A percentile compares a stretch with the other conserved stretches of the same genome.
Conservation (phyloP, 495 filamentous ascomycete genomes). For the Pseudotulostoma volvatum region DNA sequence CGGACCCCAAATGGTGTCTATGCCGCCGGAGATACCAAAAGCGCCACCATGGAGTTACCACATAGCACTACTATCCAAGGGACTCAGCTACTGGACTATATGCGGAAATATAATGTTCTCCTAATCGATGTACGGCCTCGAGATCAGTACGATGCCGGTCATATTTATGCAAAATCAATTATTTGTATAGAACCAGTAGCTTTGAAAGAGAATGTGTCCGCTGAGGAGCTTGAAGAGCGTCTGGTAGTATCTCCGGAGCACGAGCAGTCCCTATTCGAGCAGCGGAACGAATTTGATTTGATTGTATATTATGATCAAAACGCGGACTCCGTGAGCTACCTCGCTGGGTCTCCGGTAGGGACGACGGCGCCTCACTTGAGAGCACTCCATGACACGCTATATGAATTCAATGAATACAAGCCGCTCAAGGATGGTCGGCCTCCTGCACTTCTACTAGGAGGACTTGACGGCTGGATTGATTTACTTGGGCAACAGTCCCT, state of each 20-base stretch:
- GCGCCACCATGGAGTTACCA: conserved; percentile 36
- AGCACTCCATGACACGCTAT: conserved; percentile 61
- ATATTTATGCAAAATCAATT: conserved; percentile 64
- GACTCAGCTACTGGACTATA: conserved; percentile 45
- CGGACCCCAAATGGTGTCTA: conserved; percentile 28
- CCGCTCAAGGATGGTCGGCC: conserved; percentile 41
- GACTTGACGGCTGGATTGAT: conserved; percentile 71
- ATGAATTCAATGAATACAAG: conserved; percentile 68
- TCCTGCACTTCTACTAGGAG: conserved; percentile 66
- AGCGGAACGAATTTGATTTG: conserved; percentile 64
- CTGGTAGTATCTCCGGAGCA: conserved; percentile 60
- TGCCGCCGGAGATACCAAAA: conserved; percentile 16
- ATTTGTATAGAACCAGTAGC: conserved; percentile 86
- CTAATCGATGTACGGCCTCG: conserved; percentile 76
- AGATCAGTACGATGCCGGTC: conserved; percentile 70
- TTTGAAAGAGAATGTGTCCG: conserved; percentile 61
- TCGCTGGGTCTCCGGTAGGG: conserved; percentile 28
- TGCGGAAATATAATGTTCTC: conserved; percentile 48
- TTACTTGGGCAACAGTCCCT: conserved; percentile 57
- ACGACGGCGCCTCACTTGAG: conserved; percentile 43
- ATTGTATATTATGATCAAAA: conserved; percentile 81
- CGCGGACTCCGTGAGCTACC: conserved; percentile 37
- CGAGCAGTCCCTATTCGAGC: conserved; percentile 60
- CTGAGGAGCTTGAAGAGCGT: conserved; percentile 66
- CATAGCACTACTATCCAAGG: conserved; percentile 46